Base-by-base conservation (phyloP, 2,329 filamentous ascomycete species). In the Tolypocladium tropicale region DNA sequence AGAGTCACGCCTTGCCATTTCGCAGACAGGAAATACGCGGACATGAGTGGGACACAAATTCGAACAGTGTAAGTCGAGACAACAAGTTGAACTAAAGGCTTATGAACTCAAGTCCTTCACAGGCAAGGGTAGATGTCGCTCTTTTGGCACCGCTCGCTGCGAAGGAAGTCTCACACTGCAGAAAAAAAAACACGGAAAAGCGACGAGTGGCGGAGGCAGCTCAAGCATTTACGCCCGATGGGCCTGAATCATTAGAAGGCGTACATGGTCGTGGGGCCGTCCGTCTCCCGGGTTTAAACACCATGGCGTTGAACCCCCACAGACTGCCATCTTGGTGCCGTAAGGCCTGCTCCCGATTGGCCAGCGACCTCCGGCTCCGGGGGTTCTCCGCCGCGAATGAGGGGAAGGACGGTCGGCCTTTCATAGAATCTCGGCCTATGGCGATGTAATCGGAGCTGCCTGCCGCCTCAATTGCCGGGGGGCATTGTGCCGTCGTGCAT, bases 1-100 rank as follows among this genome's bases (percentile, higher is more conserved):
- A 21, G 64, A 66, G 55, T 65, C 61, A 57, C 62, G 64, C 48
- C 54, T 33, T 36, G 62, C 52, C 65, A 67, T 67, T 41, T 56
- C 60, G 53, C 25, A 9, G 14, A n/a, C 16, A 9, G 3, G 25
- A 9, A 30, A 32, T 4, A 9, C 6, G 25, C 7, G 46, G 28
- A 18, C 28, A 49, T 11, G 46, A 10, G 28, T 9, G 28, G 16
- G 18, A 32, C 2, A 21, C 28, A 30, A 10, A 18, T 1, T 32
- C 33, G 18, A 53, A 36, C 6, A 30, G 55, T 46, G 32, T 30
- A 54, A 54, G 53, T 53, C 36, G 18, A 53, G 11, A 28, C 23
- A 18, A 7, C 9, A 25, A 37, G 36, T 36, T 23, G 7, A 12
- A 28, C 23, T 6, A 25, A n/a, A n/a, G 21, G 3, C 9, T n/a